Base-by-base conservation (phyloP, 2,329 filamentous ascomycete species). In the Shiraia sp. region DNA sequence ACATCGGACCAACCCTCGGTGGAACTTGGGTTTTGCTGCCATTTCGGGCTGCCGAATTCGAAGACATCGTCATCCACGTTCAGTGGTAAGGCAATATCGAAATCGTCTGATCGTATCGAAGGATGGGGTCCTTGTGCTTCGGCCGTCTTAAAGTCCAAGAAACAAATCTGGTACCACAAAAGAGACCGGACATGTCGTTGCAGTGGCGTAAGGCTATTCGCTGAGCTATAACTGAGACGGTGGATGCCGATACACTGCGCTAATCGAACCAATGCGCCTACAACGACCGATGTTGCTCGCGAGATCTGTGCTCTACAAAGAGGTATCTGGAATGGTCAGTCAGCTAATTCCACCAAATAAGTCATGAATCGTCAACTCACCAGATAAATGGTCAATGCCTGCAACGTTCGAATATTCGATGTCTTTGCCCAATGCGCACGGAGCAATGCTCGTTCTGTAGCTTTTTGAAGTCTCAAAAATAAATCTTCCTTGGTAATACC, bases 201-300 rank as follows among this genome's bases (percentile, higher is more conserved):
- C 3, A 67, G 44, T 1, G 65, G 66, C 5, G 62, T 68, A 2
- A 69, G 53, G 28, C 56, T 65, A 32, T 58, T 63, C 10, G 65
- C 59, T 27, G 63, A 66, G 39, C 49, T 66, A 45, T 67, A 57
- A 22, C 55, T 62, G 12, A 66, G 47, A 16, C 66, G 64, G 31
- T 69, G 66, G 26, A 69, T 69, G 40, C 66, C 66, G 29, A 69
- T 68, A 45, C 66, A 68, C 39, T 69, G 66, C 6, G 66, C 66
- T 1, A 69, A 55, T 10, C 66, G 66, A 32, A 69, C 64, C 6
- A 69, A 48, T 4, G 66, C 64, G 13, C 66, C 66, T n/a, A 69
- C 65, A 10, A 69, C 57, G 8, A 68, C 66, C 2, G 66, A 69
- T 1, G 65, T 68, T 12, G 65, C 64, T 26, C 66, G 64, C 8